Percentiles rank a stretch among this genome's conserved stretches.
Evolutionary conservation across 257 asterid genomes (phyloP).

Genomic region (Rauvolfia tetraphylla): DNA sequence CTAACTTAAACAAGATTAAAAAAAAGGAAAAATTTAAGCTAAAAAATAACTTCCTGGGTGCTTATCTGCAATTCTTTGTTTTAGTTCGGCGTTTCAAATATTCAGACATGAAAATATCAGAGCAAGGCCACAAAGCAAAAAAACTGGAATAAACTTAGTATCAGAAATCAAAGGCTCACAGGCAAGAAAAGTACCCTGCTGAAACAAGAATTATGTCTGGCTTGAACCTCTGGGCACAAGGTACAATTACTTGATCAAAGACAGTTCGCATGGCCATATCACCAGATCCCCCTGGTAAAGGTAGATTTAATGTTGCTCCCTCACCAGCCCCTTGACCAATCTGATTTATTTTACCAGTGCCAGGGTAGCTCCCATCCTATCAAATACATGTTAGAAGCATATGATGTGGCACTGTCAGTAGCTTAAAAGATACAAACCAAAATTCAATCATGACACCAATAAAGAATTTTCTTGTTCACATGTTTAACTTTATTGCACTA

Average conservation of each 20-base stretch:
- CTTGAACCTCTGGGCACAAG: constrained; percentile 83
- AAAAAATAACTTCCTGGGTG: not conserved
- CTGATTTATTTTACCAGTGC: constrained; percentile 80
- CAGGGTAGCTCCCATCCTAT: constrained; percentile 95
- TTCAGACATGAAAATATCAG: not conserved
- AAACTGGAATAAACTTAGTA: not conserved
- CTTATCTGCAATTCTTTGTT: not conserved
- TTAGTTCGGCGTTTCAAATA: not conserved
- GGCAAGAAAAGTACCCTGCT: constrained; percentile 64
- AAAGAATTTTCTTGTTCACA: not conserved
- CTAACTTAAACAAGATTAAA: not conserved
- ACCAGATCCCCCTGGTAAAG: constrained; percentile 95
- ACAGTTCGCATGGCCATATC: constrained; percentile 75
- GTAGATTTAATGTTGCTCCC: constrained; percentile 86
- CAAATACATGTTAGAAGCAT: not conserved
- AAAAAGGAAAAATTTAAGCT: not conserved
- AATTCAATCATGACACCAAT: not conserved
- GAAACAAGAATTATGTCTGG: constrained; percentile 97
- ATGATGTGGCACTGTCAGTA: not conserved
- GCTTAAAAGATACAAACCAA: not conserved
- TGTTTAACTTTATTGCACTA: too few relatives aligned
- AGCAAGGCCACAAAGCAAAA: not conserved
- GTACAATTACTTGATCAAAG: constrained; percentile 76
- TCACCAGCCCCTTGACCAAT: constrained; percentile 73
- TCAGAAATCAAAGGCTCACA: not conserved